Evolutionary conservation across 192 early-diverging fungal species (phyloP), one percentile per base, ranked within the genome.

Genomic region (Phlyctochytrium arcticum): DNA sequence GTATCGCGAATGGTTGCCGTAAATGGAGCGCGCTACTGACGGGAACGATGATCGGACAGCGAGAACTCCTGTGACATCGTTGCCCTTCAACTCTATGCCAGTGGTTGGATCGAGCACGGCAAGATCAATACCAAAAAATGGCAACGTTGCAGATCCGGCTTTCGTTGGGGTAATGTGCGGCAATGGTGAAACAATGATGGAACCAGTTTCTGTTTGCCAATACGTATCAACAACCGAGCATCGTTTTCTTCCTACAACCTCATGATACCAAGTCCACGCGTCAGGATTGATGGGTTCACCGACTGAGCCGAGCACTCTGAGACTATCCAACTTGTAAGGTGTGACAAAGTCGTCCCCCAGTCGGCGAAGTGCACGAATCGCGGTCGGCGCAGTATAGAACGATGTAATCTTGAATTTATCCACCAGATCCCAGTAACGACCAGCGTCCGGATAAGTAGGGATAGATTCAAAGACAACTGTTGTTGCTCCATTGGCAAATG

Each of bases 241-340:
- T 33, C 83, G 83, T 17, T 84, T 80, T 55, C 88, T 83, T 30
- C 93, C 94, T 31, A 98, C 91, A 24, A 91, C 85, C 54, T 91
- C 83, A 81, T 93, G 82, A 79, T 98, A 98, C 95, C 95, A 98
- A 64, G 85, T 78, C 95, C 95, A 98, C 19, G 95, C 94, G 65
- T 96, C 93, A 37, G 94, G 92, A 73, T 96, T 94, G 77, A 98
- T 98, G 50, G 95, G 95, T 75, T 98, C 95, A 54, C 95, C 95
- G 10, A 98, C 95, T 17, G 91, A 90, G 42, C 94, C 95, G 30
- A 98, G 86, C 32, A 96, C 87, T 61, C 93, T 87, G 54, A 98
- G 85, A 17, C 87, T 83, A 30, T 85, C 86, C 51, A 98, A 79
- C 47, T 92, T 87, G 78, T 90, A 88, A 32, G 80, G 79, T 50